A percentile compares a stretch with the other conserved stretches of the same genome.
Conservation (phyloP, 169 alveolate genomes). For the Eimeria zaria region DNA sequence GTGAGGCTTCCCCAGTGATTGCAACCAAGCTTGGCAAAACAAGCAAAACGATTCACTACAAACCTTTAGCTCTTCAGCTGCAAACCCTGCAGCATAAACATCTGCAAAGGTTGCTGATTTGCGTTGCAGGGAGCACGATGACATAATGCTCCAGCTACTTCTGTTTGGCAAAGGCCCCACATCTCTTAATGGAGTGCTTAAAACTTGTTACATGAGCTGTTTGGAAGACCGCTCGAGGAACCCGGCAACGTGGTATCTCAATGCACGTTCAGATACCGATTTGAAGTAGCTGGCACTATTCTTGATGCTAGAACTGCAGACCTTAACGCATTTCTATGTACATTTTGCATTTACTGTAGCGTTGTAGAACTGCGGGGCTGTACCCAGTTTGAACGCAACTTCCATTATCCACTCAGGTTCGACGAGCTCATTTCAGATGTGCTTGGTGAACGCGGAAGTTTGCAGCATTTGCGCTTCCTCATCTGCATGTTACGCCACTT, state of each 20-base stretch:
- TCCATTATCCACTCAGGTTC: background rate
- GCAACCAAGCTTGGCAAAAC: background rate
- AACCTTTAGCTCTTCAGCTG: background rate
- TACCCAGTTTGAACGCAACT: background rate
- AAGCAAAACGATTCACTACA: background rate
- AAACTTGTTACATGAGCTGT: slow-evolving; percentile 73
- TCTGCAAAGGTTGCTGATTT: background rate
- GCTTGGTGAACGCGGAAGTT: slow-evolving; percentile 65
- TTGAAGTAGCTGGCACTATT: background rate
- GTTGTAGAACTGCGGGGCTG: background rate
- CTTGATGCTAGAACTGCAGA: background rate
- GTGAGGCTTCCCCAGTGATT: slow-evolving; percentile 29
- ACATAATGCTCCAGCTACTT: slow-evolving; percentile 69
- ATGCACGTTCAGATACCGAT: background rate
- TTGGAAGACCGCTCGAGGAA: slow-evolving; percentile 57
- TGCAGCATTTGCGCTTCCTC: slow-evolving; percentile 77
- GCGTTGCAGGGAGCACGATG: slow-evolving; percentile 74
- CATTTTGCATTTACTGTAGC: background rate
- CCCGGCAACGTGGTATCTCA: slow-evolving; percentile 58
- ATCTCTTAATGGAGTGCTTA: slow-evolving; percentile 66
- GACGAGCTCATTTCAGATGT: slow-evolving; percentile 63
- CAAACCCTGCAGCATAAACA: background rate
- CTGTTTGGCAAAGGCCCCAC: slow-evolving; percentile 62
- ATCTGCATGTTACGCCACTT: slow-evolving; percentile 72
- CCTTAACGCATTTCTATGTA: background rate